A percentile compares a stretch with the other conserved stretches of the same genome.
Evolutionary conservation across 148 eudicot genomes (phyloP).

Genomic region (Silene conica): DNA sequence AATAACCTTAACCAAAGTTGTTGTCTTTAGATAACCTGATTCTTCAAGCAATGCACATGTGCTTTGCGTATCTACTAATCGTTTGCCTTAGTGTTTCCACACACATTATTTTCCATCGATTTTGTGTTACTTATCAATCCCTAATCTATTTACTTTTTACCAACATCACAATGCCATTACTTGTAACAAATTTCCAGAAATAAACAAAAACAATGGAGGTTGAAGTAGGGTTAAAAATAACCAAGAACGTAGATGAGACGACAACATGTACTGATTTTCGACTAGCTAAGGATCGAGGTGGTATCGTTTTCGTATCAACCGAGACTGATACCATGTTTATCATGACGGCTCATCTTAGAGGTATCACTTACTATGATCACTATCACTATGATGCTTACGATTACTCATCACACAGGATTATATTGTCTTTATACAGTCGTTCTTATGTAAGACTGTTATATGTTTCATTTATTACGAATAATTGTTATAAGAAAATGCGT

Average conservation of each 20-base stretch:
- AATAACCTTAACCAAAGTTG: neutral
- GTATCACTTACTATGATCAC: constrained; percentile 24
- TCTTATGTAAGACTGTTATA: neutral
- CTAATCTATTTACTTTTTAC: neutral
- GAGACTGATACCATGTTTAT: constrained; percentile 64
- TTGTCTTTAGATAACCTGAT: neutral
- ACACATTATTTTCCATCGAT: constrained; percentile 3
- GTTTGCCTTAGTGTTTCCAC: neutral
- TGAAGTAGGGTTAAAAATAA: constrained; percentile 55
- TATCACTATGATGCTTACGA: neutral
- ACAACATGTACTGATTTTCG: constrained; percentile 35
- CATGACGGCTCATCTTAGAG: constrained; percentile 62
- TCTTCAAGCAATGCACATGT: constrained; percentile 42
- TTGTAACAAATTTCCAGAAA: neutral
- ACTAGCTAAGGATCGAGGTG: constrained; percentile 42
- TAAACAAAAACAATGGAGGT: constrained; percentile 44
- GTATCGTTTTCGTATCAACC: constrained; percentile 42
- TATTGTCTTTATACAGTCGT: neutral
- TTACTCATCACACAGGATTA: too few species aligned
- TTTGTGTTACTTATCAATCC: neutral
- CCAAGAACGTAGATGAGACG: constrained; percentile 37
- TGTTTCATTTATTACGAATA: too few species aligned
- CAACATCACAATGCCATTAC: neutral
- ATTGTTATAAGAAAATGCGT: too few species aligned
- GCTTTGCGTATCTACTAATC: constrained; percentile 27